These are phyloP conservation scores for Bromus sterilis DNA, from an alignment of 176 grass and related monocot genomes.

Conservation along the genomic window DNA sequence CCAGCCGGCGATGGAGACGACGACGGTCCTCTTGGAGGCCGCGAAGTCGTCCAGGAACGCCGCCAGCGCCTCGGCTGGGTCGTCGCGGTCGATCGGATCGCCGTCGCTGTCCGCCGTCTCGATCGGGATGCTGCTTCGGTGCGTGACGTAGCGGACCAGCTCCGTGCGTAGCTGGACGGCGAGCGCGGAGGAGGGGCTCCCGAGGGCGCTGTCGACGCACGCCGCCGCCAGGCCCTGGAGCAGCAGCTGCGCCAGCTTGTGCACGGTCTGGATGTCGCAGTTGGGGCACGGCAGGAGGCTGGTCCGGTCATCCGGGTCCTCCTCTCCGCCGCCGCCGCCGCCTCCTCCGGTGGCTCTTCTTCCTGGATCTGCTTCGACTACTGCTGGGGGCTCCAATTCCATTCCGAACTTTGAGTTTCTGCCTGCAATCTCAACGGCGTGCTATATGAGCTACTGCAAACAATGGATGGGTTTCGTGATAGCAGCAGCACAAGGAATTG, in stretches of 20 bases:
- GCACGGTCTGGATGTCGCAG: not conserved
- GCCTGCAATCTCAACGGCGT: not conserved
- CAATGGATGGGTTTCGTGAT: not conserved
- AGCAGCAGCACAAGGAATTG: not conserved
- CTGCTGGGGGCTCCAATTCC: not conserved
- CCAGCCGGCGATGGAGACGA: not conserved
- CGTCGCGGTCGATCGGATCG: not conserved
- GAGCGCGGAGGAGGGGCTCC: not conserved
- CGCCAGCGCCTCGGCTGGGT: not conserved
- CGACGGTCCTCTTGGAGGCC: not conserved
- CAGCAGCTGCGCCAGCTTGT: constrained; percentile 8
- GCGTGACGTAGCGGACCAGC: not conserved
- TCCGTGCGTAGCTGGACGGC: not conserved
- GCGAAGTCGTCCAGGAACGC: not conserved
- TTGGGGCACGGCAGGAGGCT: not conserved
- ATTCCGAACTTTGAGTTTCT: not conserved
- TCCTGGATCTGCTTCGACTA: not conserved
- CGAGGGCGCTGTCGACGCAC: not conserved
- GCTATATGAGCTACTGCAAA: not conserved
- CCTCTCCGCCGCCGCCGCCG: no score
- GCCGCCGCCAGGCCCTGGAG: not conserved
- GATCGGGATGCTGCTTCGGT: not conserved
- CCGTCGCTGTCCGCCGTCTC: not conserved
- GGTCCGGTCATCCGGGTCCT: not conserved
- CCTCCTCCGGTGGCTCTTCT: not conserved